Evolutionary conservation across 2,329 filamentous ascomycete species (phyloP), one percentile per base, ranked within the genome.

Genomic region (Curvularia spicifera): DNA sequence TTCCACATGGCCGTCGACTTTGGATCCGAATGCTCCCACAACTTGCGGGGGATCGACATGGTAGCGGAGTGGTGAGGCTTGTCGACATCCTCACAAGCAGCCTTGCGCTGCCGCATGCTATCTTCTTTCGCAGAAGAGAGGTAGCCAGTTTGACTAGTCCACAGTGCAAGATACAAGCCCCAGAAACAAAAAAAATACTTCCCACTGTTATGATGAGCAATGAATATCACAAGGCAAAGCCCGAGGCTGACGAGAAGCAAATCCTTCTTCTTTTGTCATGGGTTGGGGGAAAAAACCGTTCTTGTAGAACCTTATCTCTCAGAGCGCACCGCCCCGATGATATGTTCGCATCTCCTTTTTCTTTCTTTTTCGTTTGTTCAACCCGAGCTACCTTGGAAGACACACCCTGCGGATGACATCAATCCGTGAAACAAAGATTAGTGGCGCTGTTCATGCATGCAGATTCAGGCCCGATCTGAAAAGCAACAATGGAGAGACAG

Each of bases 1-100:
- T 75, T 73, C 72, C 75, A 79, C 69, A 83, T 80, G 4, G 72
- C 71, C 7, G 80, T 82, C 43, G 71, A 71, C 58, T 78, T 67
- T 9, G 81, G 80, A 40, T 76, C 59, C 1, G 78, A 63, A 67
- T 83, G 80, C 60, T 81, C 65, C 81, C 81, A 83, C 47, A 83
- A 70, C 64, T 81, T 82, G 18, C 79, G 75, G 24, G 80, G 80
- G 43, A 45, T 33, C 9, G 40, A 40, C 24, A 72, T 8, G 15
- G 22, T n/a, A 9, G 13, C 5, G 18, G 22, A 15, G 22, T 22
- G 35, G 7, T 61, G 59, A 33, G 50, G 39, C n/a, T 60, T 29
- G n/a, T 49, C 29, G 49, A 56, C 56, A 31, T 43, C 33, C 39
- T 35, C 33, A 37, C 18, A 26, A 15, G 24, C 26, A 35, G 15